Percentiles rank a stretch among this genome's conserved stretches.
These are phyloP conservation scores for Sordariomycetes sp. DNA, from an alignment of 2,329 filamentous ascomycete species.

Conservation along the genomic window DNA sequence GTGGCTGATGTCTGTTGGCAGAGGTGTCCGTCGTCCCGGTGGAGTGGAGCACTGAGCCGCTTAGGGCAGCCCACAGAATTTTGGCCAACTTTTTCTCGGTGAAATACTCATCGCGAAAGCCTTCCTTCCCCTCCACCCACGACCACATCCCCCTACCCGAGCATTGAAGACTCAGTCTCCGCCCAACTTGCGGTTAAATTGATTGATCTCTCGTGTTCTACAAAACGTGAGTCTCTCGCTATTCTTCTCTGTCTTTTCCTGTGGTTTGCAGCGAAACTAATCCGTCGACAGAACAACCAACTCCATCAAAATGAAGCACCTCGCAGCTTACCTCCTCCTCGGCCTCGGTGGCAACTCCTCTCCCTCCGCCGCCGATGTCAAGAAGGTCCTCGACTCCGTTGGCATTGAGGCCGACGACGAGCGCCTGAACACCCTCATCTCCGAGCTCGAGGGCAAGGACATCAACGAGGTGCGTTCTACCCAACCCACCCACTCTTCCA, in stretches of 20 bases:
- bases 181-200: slow-evolving; percentile 96
- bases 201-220: slow-evolving; percentile 94
- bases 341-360: slow-evolving; percentile 84
- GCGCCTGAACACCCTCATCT: slow-evolving; percentile 77
- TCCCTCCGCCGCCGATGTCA: slow-evolving; percentile 80
- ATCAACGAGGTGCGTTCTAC: slow-evolving; percentile 69
- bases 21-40: too few species aligned
- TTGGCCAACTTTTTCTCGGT: too few species aligned
- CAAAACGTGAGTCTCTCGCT: neutral
- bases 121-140: too few species aligned
- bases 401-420: slow-evolving; percentile 89
- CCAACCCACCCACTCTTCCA: neutral
- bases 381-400: slow-evolving; percentile 81
- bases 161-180: slow-evolving; percentile 99
- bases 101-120: too few species aligned
- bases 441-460: slow-evolving; percentile 86
- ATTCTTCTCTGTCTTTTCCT: too few species aligned
- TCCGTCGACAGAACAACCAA: slow-evolving; percentile 14
- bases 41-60: too few species aligned
- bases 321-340: slow-evolving; percentile 98
- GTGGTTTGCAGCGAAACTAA: slow-evolving; percentile 1
- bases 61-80: too few species aligned
- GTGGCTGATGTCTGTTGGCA: too few species aligned
- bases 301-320: slow-evolving; percentile 89
- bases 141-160: slow-evolving; percentile 36